Base-by-base conservation (phyloP, 441 rosid species). In the Gossypium trilobum region DNA sequence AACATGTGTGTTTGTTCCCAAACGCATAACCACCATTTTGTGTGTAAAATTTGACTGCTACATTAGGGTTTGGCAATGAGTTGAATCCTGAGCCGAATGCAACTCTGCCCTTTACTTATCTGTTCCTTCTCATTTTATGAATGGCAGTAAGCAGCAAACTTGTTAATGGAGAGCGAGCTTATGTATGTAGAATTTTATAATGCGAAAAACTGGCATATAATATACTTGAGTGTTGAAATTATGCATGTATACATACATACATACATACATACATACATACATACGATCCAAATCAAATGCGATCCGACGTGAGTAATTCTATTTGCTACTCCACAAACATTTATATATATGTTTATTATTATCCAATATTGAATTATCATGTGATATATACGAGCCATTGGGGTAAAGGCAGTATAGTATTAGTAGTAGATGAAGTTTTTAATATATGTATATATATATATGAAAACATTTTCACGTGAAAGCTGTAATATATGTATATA, bases 11-110 rank as follows among this genome's bases (percentile, higher is more conserved):
- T 46, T 55, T 55, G 3, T 2, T 6, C 16, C 55, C 70, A 67
- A 75, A 46, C 61, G 50, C 48, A 52, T 58, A 50, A 20, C 36
- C 36, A 20, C 33, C 78, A 25, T 65, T 66, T 67, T 62, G 72
- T 68, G 74, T 68, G 78, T 68, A 61, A 44, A 59, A 71, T 13
- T 67, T 57, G 17, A 65, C 57, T 52, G 23, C 36, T 42, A 70
- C 52, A 7, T 2, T 48, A 78, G 56, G 71, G 11, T 25, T 60
- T 60, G 27, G 29, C 1, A 20, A 27, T 75, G 52, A 61, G 44
- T 67, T 74, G 39, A 36, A 57, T 54, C 58, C 25, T 19, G 27
- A 13, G 39, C 39, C 39, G 39, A 60, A 14, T 60, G 39, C 65
- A 31, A 31, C 44, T 60, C 44, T 13, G 22, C 65, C 22, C 39